phyloP scores from a whole-genome alignment of 2,329 filamentous ascomycete genomes.

The Colletotrichum higginsianum region DNA sequence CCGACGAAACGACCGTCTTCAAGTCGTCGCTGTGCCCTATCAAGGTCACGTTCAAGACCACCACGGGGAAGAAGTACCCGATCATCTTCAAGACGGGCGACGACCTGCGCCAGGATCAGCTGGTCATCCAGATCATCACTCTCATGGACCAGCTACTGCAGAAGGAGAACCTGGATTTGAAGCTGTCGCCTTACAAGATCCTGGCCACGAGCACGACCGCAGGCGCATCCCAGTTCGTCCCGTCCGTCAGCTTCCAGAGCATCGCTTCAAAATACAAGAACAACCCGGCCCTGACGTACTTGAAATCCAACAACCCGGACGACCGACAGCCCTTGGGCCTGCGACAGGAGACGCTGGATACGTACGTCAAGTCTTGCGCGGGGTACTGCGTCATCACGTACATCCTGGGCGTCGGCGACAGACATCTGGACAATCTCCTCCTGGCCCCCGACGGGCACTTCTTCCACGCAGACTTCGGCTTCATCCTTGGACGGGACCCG shows the following conservation, averaged over 20 bases:
- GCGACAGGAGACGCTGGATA: conserved; percentile 93
- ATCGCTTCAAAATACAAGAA: conserved; percentile 87
- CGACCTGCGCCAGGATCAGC: conserved; percentile 94
- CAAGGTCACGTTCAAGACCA: conserved; percentile 90
- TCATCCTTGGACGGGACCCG: conserved; percentile 95
- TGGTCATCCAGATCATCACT: conserved; percentile 94
- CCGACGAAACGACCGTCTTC: conserved; percentile 91
- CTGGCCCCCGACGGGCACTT: conserved; percentile 93
- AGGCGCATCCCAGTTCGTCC: conserved; percentile 94
- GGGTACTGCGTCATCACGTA: conserved; percentile 99
- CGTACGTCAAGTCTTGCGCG: conserved; percentile 94
- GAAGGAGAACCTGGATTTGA: conserved; percentile 96
- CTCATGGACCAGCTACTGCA: conserved; percentile 96
- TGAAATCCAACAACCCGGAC: conserved; percentile 92
- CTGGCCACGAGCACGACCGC: conserved; percentile 91
- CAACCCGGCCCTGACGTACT: conserved; percentile 83
- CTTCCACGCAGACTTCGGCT: conserved; percentile 98
- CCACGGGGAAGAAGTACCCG: conserved; percentile 83
- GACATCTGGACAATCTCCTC: conserved; percentile 95
- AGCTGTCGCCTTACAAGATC: conserved; percentile 95
- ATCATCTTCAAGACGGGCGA: conserved; percentile 98
- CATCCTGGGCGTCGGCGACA: conserved; percentile 94
- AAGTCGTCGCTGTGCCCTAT: conserved; percentile 95
- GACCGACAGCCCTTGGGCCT: conserved; percentile 85
- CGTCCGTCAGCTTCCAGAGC: conserved; percentile 85